Evolutionary conservation across 176 grass and related monocot genomes (phyloP).

Genomic region (Thinopyrum elongatum): DNA sequence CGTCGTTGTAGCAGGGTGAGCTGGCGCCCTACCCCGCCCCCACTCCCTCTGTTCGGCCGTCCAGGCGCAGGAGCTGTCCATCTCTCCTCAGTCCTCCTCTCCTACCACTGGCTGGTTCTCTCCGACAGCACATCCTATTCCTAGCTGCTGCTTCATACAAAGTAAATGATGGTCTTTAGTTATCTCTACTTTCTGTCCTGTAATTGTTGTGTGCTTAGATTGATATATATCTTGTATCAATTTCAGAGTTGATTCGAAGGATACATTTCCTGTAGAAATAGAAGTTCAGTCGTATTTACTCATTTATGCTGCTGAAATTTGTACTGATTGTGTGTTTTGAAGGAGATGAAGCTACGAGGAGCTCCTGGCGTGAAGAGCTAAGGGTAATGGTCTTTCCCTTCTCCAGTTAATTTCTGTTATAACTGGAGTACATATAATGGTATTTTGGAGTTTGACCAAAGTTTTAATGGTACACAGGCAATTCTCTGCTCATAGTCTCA

Average conservation of each 20-base stretch:
- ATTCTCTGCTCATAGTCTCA: neutral
- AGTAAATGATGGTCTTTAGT: no score
- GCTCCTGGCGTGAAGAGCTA: no score
- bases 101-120: neutral
- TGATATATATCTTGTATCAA: neutral
- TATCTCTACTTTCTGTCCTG: no score
- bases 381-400: no score
- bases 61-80: neutral
- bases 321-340: neutral
- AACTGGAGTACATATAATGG: neutral
- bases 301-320: neutral
- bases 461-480: neutral
- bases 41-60: neutral
- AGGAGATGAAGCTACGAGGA: no score
- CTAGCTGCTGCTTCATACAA: neutral
- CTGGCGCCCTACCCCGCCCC: neutral
- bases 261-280: neutral
- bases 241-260: neutral
- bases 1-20: neutral
- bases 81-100: neutral
- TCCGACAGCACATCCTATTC: neutral
- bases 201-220: neutral
- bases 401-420: neutral
- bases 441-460: neutral
- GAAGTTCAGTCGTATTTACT: neutral